These are phyloP conservation scores for Colletotrichum filicis DNA, from an alignment of 2,329 filamentous ascomycete species.

Conservation along the genomic window DNA sequence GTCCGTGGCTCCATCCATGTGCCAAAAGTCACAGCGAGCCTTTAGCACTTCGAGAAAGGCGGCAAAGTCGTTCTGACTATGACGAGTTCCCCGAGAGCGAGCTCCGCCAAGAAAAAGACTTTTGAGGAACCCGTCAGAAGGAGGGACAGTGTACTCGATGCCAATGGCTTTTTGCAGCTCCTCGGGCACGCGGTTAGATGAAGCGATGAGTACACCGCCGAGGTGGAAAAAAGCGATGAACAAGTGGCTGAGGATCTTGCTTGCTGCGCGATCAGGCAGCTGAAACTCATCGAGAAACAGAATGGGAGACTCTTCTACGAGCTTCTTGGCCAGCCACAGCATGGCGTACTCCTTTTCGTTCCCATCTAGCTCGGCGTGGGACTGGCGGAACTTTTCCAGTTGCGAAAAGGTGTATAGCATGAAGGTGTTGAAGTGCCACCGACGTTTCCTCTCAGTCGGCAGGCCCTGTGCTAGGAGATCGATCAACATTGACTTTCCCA, in stretches of 20 bases:
- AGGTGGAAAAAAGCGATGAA: conserved; percentile 86
- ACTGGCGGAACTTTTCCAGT: conserved; percentile 72
- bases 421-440: conserved; percentile 89
- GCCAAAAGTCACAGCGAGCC: conserved; percentile 84
- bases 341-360: conserved; percentile 70
- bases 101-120: conserved; percentile 50
- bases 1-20: conserved; percentile 81
- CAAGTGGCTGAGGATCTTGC: conserved; percentile 82
- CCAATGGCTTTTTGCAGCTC: conserved; percentile 82
- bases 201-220: conserved; percentile 82
- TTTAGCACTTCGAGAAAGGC: conserved; percentile 81
- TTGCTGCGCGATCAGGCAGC: conserved; percentile 80
- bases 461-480: conserved; percentile 83
- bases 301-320: conserved; percentile 79
- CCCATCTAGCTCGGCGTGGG: conserved; percentile 38
- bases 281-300: conserved; percentile 88
- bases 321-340: conserved; percentile 78
- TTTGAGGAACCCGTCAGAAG: conserved; percentile 61
- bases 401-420: conserved; percentile 83
- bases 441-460: conserved; percentile 76
- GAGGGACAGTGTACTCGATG: conserved; percentile 70
- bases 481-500: conserved; percentile 87
- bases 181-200: conserved; percentile 86
- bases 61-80: conserved; percentile 76
- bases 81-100: conserved; percentile 58